A percentile compares a stretch with the other conserved stretches of the same genome.
phyloP scores from a whole-genome alignment of 345 rosid species.

The Pelargonium nanum region DNA sequence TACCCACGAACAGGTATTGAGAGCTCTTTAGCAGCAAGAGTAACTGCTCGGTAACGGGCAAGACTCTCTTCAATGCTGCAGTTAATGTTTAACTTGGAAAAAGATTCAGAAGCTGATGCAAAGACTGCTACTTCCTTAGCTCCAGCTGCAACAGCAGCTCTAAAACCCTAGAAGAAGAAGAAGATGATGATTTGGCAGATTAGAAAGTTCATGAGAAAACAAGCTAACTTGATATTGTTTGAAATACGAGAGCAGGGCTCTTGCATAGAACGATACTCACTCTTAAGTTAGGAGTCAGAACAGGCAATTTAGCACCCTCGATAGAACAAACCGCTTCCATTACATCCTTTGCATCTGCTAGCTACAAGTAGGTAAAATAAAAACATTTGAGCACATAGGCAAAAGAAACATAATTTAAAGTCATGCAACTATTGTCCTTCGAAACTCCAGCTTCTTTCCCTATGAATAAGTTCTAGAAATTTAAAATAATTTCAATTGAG shows the following conservation, averaged over 20 bases:
- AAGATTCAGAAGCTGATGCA: conserved; percentile 78
- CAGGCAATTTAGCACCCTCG: conserved; percentile 52
- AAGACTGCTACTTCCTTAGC: conserved; percentile 67
- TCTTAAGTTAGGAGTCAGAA: conserved; percentile 59
- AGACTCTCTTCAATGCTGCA: conserved; percentile 72
- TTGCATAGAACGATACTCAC: conserved; percentile 14
- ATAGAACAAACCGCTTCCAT: conserved; percentile 38
- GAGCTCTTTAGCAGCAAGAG: conserved; percentile 41
- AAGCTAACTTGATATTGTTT: not conserved
- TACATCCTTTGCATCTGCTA: conserved; percentile 69
- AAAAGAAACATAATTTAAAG: not conserved
- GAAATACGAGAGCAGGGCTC: not conserved
- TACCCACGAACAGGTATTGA: conserved; percentile 71
- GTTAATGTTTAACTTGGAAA: conserved; percentile 68
- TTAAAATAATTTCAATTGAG: no score
- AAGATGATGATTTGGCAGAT: conserved; percentile 9
- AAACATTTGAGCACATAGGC: conserved; percentile 5
- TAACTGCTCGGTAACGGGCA: conserved; percentile 49
- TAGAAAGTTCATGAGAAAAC: conserved; percentile 9
- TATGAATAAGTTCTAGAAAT: no score
- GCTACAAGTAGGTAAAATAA: conserved; percentile 19
- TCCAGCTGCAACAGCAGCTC: conserved; percentile 70
- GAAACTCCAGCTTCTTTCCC: no score
- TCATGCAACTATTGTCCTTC: not conserved
- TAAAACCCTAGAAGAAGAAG: conserved; percentile 45